Base-by-base conservation (phyloP, 169 alveolate genomes). In the Blepharisma undulans region DNA sequence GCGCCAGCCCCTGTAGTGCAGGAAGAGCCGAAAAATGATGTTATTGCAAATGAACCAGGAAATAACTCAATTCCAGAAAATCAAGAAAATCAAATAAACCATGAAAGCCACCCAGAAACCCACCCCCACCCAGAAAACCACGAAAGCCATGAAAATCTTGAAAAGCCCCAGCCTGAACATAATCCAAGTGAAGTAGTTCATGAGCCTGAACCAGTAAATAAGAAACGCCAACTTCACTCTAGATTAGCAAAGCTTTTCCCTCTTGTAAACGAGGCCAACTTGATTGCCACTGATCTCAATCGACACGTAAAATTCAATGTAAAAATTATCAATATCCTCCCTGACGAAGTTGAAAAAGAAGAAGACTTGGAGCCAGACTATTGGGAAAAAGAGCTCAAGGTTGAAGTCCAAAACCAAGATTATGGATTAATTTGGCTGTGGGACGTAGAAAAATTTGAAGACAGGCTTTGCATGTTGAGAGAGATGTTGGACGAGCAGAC, bases 391-490 rank as follows among this genome's bases (percentile, higher is more conserved):
- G 93, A 84, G 3, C 92, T 95, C 14, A 78, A 74, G 25, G 93
- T 95, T 61, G 84, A 91, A 85, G 94, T 93, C 4, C 92, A 87
- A 22, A 94, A 94, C 78, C 88, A 89, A 30, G 98, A 96, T 77
- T 95, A 94, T 25, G 97, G 96, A 2, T 89, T 93, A 61, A 90
- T 79, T 72, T 94, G 94, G 79, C 84, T 88, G 34, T 96, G 98
- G 97, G 90, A 87, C 18, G 74, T 86, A 16, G 96, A 96, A 22
- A 96, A 95, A 27, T 96, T 94, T 80, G 84, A 94, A 71, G 93
- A 96, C 80, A 94, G 96, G 88, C 91, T 92, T 30, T 94, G 85
- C 84, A 93, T 93, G 95, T 91, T 94, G 91, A 92, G 93, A 88
- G 89, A 82, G 96, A 93, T 85, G 84, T 72, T 74, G 92, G 78